Conservation (phyloP, 345 rosid species). For the Lepidium didymum region DNA sequence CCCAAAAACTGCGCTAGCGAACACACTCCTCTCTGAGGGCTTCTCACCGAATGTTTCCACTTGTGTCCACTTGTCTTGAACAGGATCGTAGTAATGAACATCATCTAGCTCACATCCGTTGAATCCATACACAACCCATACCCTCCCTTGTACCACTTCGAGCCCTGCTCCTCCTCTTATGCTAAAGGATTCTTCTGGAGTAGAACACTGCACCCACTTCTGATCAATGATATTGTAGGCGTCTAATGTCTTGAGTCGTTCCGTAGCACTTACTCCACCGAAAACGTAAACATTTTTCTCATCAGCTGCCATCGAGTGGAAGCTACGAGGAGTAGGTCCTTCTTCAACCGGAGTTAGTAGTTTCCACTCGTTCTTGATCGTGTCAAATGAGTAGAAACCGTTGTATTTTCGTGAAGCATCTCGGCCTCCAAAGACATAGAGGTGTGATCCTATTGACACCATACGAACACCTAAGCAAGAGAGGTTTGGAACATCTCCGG, state of each 20-base stretch:
- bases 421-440: constrained; percentile 28
- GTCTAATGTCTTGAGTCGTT: not conserved
- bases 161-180: constrained; percentile 26
- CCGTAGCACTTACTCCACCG: constrained; percentile 18
- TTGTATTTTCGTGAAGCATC: constrained; percentile 13
- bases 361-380: constrained; percentile 17
- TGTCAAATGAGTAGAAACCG: constrained; percentile 25
- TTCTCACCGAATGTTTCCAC: constrained; percentile 24
- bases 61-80: constrained; percentile 11
- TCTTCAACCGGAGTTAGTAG: constrained; percentile 17
- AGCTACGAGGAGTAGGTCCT: constrained; percentile 29
- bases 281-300: constrained; percentile 17
- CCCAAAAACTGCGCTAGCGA: constrained; percentile 20
- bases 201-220: constrained; percentile 15
- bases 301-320: constrained; percentile 32
- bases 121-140: constrained; percentile 28
- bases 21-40: constrained; percentile 22
- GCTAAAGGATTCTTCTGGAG: not conserved
- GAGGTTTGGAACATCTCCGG: constrained; percentile 21
- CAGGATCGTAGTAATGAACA: constrained; percentile 14
- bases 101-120: constrained; percentile 10
- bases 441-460: constrained; percentile 9
- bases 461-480: constrained; percentile 20
- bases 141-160: constrained; percentile 19
- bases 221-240: constrained; percentile 11